Conservation (phyloP, 2,329 filamentous ascomycete genomes). For the Aspergillus eucalypticola region DNA sequence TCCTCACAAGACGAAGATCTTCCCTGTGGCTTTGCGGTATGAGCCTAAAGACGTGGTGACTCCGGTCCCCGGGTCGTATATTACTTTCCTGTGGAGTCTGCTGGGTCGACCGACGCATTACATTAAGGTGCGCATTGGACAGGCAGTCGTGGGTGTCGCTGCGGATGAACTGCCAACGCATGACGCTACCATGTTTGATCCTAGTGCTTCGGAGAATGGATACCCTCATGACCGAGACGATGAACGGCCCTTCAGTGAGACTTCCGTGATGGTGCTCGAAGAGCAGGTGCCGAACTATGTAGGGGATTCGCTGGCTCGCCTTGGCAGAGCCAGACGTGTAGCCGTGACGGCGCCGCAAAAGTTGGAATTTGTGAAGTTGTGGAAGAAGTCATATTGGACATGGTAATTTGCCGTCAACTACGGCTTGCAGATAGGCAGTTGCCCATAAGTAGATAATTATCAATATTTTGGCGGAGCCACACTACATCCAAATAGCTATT, state of each 20-base stretch:
- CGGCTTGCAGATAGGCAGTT: background rate
- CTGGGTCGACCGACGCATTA: constrained; percentile 82
- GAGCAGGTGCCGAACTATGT: constrained; percentile 73
- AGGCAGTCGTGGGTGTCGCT: constrained; percentile 55
- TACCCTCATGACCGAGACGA: constrained; percentile 40
- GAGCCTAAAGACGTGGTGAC: constrained; percentile 87
- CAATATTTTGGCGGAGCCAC: background rate
- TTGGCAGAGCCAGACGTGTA: constrained; percentile 86
- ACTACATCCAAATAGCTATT: background rate
- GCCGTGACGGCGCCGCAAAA: constrained; percentile 83
- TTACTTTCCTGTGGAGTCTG: constrained; percentile 79
- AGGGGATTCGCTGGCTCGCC: constrained; percentile 79
- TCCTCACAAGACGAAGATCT: constrained; percentile 71
- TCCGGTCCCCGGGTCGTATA: constrained; percentile 73
- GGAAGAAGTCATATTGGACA: constrained; percentile 49
- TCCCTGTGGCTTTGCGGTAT: constrained; percentile 87
- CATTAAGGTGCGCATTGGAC: constrained; percentile 87
- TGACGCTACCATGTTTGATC: too few relatives aligned
- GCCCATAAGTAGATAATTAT: background rate
- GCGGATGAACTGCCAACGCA: constrained; percentile 19
- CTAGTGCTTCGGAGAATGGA: constrained; percentile 32
- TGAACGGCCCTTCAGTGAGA: background rate
- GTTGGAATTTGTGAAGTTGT: constrained; percentile 73
- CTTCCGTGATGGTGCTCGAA: constrained; percentile 52
- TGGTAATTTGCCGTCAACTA: constrained; percentile 24